Base-by-base conservation (phyloP, 805 yeast species). In the Yamadazyma kitorensis region DNA sequence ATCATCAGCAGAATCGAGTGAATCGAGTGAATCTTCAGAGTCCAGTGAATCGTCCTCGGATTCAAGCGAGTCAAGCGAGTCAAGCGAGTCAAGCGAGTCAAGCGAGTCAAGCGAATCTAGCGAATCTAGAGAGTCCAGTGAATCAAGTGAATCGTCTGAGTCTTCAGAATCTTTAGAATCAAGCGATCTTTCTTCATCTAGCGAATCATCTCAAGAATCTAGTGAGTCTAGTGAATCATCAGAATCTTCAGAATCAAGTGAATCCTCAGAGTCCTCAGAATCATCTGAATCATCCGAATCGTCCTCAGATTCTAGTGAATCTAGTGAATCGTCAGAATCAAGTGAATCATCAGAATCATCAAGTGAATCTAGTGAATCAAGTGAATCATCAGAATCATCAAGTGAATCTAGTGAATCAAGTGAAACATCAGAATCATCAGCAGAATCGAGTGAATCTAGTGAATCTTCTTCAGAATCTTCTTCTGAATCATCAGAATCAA, bases 211-310 rank as follows among this genome's bases (percentile, higher is more conserved):
- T 10, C 9, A 19, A 10, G 22, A 19, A 10, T 19, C 22, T 7
- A 7, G 9, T 10, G 22, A 19, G 22, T 19, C 22, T 7, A 7
- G 5, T 18, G 29, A 29, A 13, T 31, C 24, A 5, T 20, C 27
- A 10, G 37, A 24, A 17, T 19, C 3, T 10, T 31, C 19, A 18
- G 34, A 37, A 14, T 13, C 34, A 19, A 15, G 3, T 8, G 41
- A 37, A 19, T 24, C 21, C 5, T 19, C 17, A 15, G 30, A 17
- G 15, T 6, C 7, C 15, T 16, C 27, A 13, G 33, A 15, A 19
- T 15, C 19, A 25, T 28, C 14, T 26, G 27, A 23, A 19, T 22
- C 26, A 17, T 31, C 30, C 5, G 40, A 27, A 2, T 48, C 36
- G 21, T 32, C 26, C 8, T 41, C 22, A n/a, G n/a, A n/a, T n/a